These are phyloP conservation scores for Phytophthora palmivora DNA, from an alignment of 352 stramenopile genomes.

Conservation along the genomic window DNA sequence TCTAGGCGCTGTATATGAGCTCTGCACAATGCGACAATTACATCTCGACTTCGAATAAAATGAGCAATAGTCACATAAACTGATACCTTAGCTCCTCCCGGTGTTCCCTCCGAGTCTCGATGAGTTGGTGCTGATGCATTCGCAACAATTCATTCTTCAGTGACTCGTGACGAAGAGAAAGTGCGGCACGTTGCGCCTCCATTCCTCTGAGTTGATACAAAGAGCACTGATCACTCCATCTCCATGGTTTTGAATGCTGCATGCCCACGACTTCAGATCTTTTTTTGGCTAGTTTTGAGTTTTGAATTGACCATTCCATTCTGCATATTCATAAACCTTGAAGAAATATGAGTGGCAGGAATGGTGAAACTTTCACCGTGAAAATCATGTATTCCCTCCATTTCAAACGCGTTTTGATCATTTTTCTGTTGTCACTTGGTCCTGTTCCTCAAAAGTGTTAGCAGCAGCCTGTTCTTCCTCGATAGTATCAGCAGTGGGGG, in stretches of 20 bases:
- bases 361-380: no score
- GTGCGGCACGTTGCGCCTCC: slow-evolving; percentile 9
- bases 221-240: slow-evolving; percentile 14
- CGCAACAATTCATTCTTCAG: slow-evolving; percentile 38
- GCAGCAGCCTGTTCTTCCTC: slow-evolving; percentile 6
- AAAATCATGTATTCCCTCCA: slow-evolving; percentile 23
- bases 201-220: slow-evolving; percentile 3
- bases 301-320: not conserved
- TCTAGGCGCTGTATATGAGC: slow-evolving; percentile 43
- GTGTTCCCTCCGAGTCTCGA: slow-evolving; percentile 19
- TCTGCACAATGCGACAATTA: slow-evolving; percentile 22
- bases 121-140: slow-evolving; percentile 34
- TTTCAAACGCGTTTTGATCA: slow-evolving; percentile 15
- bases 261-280: slow-evolving; percentile 21
- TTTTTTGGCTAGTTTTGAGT: slow-evolving; percentile 23
- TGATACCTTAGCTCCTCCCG: slow-evolving; percentile 36
- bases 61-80: not conserved
- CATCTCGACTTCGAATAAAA: not conserved
- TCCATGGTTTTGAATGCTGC: slow-evolving; percentile 3
- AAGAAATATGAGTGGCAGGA: slow-evolving; percentile 1
- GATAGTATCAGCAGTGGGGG: not conserved
- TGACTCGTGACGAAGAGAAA: slow-evolving; percentile 19
- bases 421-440: slow-evolving; percentile 22
- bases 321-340: not conserved
- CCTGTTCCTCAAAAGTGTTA: slow-evolving; percentile 21